Base-by-base conservation (phyloP, 345 rosid genomes). In the Nasturtium officinale region DNA sequence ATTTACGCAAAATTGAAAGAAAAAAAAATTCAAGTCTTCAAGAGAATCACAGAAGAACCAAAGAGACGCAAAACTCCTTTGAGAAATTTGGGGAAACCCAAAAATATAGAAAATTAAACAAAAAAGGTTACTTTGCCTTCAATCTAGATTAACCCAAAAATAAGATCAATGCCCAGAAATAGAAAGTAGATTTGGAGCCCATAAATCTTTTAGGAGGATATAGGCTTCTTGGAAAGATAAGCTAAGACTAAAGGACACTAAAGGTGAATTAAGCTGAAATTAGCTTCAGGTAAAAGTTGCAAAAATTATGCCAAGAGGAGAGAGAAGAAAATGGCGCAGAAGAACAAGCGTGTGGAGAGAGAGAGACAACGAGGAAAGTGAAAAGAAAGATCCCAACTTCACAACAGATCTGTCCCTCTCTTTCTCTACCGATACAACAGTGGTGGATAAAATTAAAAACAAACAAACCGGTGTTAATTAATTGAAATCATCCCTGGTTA, bases 291-390 rank as follows among this genome's bases (percentile, higher is more conserved):
- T 43, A 17, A 30, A 60, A 65, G 40, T 21, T 51, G 35, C 23
- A 56, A 65, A 50, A 32, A 7, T 47, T 32, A 45, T 25, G 56
- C 23, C 40, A 62, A 6, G 29, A 43, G 45, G 67, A 60, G 51
- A 60, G 51, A 47, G 42, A 35, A 57, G 62, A 56, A 17, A 46
- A 60, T 46, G 69, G 58, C 62, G 54, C 65, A 76, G 63, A 68
- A 21, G 61, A 61, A 50, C 78, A 67, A 77, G 80, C 69, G 75
- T 69, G 60, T 69, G 35, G 75, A 62, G 60, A 77, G 68, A 71
- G 68, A 77, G 46, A 64, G 80, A 71, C 72, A 77, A 77, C 65
- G 75, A 77, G 25, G 71, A 63, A 70, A 77, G 75, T 64, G 67
- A 30, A 77, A 76, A 53, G 67, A 71, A 77, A 77, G 76, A 77